Evolutionary conservation across 768 basidiomycete species (phyloP).

Genomic region (Calocera cornea): DNA sequence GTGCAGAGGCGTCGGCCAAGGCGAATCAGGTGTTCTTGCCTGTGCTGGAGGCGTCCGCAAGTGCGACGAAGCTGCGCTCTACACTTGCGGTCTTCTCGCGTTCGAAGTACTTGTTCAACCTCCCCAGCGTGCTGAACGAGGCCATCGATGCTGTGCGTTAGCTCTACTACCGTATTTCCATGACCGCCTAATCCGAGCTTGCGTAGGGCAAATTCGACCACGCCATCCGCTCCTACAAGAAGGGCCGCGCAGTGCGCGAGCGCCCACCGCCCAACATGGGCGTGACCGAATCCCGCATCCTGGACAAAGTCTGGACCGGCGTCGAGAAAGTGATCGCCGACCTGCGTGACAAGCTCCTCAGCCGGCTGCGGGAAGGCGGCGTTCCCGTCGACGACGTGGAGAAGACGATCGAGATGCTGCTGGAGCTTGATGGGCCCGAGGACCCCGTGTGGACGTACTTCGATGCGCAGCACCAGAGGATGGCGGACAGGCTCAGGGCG

Average conservation of each 20-base stretch:
- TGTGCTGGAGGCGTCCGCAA: constrained; percentile 87
- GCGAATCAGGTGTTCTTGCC: constrained; percentile 94
- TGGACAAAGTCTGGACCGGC: constrained; percentile 90
- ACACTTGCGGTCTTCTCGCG: constrained; percentile 92
- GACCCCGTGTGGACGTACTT: constrained; percentile 95
- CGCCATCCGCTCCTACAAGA: constrained; percentile 91
- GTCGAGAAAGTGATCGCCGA: constrained; percentile 92
- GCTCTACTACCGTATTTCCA: not conserved
- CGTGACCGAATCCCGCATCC: constrained; percentile 74
- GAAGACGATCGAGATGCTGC: constrained; percentile 89
- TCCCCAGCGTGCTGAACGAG: constrained; percentile 83
- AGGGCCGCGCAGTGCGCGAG: constrained; percentile 81
- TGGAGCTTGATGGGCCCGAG: constrained; percentile 73
- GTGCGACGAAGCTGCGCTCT: constrained; percentile 81
- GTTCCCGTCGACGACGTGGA: constrained; percentile 79
- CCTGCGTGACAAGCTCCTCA: constrained; percentile 64
- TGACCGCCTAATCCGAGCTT: not conserved
- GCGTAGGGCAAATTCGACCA: constrained; percentile 80
- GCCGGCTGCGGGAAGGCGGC: constrained; percentile 62
- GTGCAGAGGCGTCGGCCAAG: constrained; percentile 71
- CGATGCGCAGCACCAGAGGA: constrained; percentile 80
- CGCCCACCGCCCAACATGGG: constrained; percentile 69
- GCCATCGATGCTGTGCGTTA: constrained; percentile 68
- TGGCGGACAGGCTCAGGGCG: constrained; percentile 61
- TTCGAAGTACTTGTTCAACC: constrained; percentile 95